Evolutionary conservation across 176 grass and related monocot genomes (phyloP).

Genomic region (Phragmites australis): DNA sequence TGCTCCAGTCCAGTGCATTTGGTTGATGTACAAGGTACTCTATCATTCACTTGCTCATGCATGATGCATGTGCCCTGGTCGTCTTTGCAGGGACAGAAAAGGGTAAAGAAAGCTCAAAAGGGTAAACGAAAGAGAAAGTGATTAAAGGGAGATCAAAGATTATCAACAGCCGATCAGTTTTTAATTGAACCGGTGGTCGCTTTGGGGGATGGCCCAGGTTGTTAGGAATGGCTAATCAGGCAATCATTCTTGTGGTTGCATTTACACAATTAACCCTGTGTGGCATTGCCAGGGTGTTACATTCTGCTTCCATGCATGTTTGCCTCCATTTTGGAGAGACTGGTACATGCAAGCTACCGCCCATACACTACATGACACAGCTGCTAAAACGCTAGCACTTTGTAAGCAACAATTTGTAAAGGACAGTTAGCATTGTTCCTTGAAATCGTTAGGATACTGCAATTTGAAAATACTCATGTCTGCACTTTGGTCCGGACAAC

Average conservation of each 20-base stretch:
- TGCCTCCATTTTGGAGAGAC: not conserved
- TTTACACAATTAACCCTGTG: conserved; percentile 1
- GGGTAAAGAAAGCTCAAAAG: conserved; percentile 4
- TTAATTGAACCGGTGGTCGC: not conserved
- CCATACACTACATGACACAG: not conserved
- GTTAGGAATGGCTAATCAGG: conserved; percentile 33
- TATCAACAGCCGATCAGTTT: conserved; percentile 18
- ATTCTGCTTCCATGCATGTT: not conserved
- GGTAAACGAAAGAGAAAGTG: not conserved
- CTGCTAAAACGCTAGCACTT: not conserved
- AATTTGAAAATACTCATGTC: not conserved
- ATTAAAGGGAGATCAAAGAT: not conserved
- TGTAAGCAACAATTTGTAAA: conserved; percentile 1
- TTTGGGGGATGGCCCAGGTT: conserved; percentile 33
- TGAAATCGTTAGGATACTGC: too few species aligned
- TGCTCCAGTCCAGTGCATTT: conserved; percentile 31
- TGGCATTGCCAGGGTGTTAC: conserved; percentile 3
- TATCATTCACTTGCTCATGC: not conserved
- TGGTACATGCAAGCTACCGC: not conserved
- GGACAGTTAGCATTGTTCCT: not conserved
- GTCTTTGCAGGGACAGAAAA: conserved; percentile 15
- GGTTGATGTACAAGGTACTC: conserved; percentile 48
- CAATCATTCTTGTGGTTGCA: conserved; percentile 35
- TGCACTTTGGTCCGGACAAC: not conserved
- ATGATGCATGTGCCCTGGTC: conserved; percentile 37